Conservation (phyloP, 2,329 filamentous ascomycete species). For the Scedosporium apiospermum region DNA sequence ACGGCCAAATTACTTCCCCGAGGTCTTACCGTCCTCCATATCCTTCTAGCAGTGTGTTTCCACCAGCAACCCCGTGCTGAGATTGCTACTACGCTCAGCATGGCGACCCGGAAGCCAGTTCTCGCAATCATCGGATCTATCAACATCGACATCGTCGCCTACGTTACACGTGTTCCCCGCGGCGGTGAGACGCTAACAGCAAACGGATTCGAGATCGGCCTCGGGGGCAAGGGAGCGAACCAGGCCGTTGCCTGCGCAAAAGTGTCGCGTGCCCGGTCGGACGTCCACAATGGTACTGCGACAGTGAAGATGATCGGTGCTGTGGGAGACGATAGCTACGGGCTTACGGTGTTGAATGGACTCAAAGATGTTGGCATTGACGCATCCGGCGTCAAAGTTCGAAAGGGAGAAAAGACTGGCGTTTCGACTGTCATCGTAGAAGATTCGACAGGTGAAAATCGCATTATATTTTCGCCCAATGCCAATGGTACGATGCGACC, state of each 20-base stretch:
- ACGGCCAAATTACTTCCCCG: no score
- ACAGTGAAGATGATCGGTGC: conserved; percentile 63
- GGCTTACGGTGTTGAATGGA: conserved; percentile 45
- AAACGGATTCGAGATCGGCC: conserved; percentile 60
- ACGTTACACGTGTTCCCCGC: conserved; percentile 71
- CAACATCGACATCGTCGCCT: conserved; percentile 87
- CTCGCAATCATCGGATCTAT: conserved; percentile 57
- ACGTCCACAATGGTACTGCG: conserved; percentile 22
- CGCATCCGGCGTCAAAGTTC: conserved; percentile 39
- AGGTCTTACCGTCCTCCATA: not conserved
- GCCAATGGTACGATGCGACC: conserved; percentile 49
- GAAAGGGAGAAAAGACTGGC: conserved; percentile 46
- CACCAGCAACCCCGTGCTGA: not conserved
- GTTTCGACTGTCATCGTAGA: conserved; percentile 71
- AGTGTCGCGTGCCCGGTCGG: conserved; percentile 49
- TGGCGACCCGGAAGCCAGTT: conserved; percentile 2
- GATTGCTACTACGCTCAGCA: not conserved
- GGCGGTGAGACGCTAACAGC: conserved; percentile 84
- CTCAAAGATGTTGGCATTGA: conserved; percentile 55
- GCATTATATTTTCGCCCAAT: conserved; percentile 64
- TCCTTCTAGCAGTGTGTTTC: not conserved
- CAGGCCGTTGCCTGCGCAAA: conserved; percentile 85
- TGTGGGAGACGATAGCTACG: conserved; percentile 63
- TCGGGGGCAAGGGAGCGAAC: conserved; percentile 92
- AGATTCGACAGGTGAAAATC: conserved; percentile 61